Evolutionary conservation across 2,329 filamentous ascomycete genomes (phyloP).

Genomic region (Fusarium tanahbumbuense): DNA sequence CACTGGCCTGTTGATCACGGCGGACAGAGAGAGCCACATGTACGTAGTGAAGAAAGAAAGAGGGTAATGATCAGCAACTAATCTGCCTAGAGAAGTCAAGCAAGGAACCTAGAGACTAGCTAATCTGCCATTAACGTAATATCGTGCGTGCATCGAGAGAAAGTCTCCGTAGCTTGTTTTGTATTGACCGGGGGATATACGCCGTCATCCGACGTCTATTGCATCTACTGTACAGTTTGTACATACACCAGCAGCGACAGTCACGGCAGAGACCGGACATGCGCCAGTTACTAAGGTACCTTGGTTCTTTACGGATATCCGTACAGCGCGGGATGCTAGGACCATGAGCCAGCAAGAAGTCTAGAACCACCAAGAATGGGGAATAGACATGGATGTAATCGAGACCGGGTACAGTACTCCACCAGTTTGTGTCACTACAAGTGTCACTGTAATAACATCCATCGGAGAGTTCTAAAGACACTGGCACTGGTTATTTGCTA

Average conservation of each 20-base stretch:
- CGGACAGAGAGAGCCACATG: background rate
- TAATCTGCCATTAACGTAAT: conserved; percentile 1
- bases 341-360: background rate
- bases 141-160: conserved; percentile 25
- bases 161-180: conserved; percentile 36
- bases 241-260: background rate
- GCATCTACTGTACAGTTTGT: background rate
- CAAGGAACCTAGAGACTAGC: background rate
- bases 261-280: background rate
- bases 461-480: conserved; percentile 17
- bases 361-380: background rate
- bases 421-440: conserved; percentile 22
- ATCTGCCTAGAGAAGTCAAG: conserved; percentile 14
- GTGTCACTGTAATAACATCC: conserved; percentile 6
- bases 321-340: background rate
- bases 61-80: conserved; percentile 20
- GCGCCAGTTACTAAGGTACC: background rate
- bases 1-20: background rate
- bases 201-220: background rate
- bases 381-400: conserved; percentile 17
- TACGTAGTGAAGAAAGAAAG: background rate
- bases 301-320: background rate
- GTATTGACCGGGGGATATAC: conserved; percentile 8
- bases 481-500: conserved; percentile 3
- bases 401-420: conserved; percentile 15